Conservation (phyloP, 805 yeast genomes). For the Metschnikowia proteae region DNA sequence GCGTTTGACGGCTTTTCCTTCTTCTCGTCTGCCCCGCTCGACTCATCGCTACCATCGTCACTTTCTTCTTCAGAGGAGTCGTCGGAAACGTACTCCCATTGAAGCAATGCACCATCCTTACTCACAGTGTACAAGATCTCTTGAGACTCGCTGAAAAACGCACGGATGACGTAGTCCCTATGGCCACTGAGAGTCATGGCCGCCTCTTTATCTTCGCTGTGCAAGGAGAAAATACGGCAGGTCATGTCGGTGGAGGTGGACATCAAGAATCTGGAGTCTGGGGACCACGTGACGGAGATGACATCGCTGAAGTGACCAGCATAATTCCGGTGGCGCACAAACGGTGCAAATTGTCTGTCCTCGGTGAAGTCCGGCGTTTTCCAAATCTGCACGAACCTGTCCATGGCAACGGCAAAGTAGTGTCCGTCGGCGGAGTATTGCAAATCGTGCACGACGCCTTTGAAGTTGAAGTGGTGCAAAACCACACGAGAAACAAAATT, state of each 20-base stretch:
- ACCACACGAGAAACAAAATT: constrained; percentile 81
- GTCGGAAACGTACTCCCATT: constrained; percentile 77
- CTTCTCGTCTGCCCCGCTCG: background rate
- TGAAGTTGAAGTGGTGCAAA: constrained; percentile 90
- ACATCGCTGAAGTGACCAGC: constrained; percentile 92
- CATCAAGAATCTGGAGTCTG: constrained; percentile 82
- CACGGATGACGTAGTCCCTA: constrained; percentile 79
- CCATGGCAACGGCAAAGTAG: constrained; percentile 80
- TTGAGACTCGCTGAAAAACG: constrained; percentile 84
- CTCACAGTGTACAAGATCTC: constrained; percentile 88
- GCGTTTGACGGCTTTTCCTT: background rate
- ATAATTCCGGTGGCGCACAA: constrained; percentile 82
- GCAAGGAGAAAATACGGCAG: constrained; percentile 75
- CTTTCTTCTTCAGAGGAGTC: constrained; percentile 37
- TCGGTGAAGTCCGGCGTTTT: constrained; percentile 76
- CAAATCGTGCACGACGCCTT: constrained; percentile 67
- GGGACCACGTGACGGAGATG: constrained; percentile 78
- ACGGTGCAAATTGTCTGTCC: constrained; percentile 94
- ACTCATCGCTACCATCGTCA: constrained; percentile 37
- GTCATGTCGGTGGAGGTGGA: constrained; percentile 90
- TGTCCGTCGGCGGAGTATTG: constrained; percentile 87
- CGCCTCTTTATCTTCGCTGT: constrained; percentile 62
- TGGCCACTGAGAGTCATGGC: constrained; percentile 90
- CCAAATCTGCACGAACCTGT: constrained; percentile 88
- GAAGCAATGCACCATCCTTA: constrained; percentile 90